phyloP scores from a whole-genome alignment of 2,329 filamentous ascomycete species.

The Fusarium stilboides region DNA sequence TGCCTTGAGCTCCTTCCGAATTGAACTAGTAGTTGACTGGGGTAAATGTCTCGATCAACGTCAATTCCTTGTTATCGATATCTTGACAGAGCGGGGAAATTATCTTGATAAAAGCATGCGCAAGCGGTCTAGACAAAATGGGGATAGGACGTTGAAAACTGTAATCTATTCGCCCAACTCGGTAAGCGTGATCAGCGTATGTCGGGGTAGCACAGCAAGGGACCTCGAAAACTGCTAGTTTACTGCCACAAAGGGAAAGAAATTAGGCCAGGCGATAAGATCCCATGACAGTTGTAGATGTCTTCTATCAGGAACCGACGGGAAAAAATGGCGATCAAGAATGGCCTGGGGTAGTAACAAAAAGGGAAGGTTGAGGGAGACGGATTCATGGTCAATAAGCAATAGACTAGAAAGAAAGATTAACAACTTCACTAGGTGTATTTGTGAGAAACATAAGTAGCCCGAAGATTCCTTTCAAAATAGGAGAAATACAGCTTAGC shows the following conservation, averaged over 20 bases:
- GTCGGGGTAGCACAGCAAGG: background rate
- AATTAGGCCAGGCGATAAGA: constrained; percentile 3
- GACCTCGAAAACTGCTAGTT: constrained; percentile 14
- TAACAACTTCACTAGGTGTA: background rate
- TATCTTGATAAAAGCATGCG: background rate
- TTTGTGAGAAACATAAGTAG: constrained; percentile 1
- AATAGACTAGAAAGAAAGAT: background rate
- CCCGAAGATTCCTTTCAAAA: background rate
- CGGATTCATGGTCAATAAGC: background rate
- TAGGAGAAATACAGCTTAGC: background rate
- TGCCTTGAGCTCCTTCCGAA: background rate
- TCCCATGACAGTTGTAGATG: background rate
- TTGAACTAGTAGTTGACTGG: background rate
- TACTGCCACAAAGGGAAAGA: constrained; percentile 20
- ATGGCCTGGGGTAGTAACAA: background rate
- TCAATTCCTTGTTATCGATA: background rate
- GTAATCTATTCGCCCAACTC: constrained; percentile 20
- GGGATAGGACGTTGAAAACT: background rate
- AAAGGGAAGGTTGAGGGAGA: constrained; percentile 7
- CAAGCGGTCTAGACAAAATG: background rate
- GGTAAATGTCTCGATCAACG: background rate
- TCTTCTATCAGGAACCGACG: background rate
- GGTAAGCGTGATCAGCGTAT: constrained; percentile 6
- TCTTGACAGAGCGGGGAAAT: constrained; percentile 15
- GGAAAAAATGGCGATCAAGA: background rate